Base-by-base conservation (phyloP, 163 green algal species). In the Prototheca wickerhamii region DNA sequence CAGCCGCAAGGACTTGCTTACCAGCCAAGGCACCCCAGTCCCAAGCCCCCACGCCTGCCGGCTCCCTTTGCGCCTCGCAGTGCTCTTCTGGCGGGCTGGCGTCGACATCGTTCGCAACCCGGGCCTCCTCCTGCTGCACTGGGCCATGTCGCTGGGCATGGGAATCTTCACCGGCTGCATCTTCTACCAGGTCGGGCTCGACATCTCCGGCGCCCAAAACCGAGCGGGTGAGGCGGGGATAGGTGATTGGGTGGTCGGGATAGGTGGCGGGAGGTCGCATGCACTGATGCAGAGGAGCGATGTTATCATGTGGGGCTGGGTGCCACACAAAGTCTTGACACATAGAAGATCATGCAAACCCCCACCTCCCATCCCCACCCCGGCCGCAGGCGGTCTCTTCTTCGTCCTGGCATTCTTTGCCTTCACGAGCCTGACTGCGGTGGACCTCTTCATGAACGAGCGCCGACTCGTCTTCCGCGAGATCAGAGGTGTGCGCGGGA, bases 351-450 rank as follows among this genome's bases (percentile, higher is more conserved):
- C 29, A 8, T 56, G 21, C 49, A 35, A 59, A 34, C 52, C 52
- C 30, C 26, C 4, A 18, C 52, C 52, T 34, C 18, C 52, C 52
- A 18, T 20, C 18, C 25, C 15, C 52, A n/a, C 15, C 26, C 7
- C 49, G 29, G n/a, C n/a, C n/a, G n/a, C 37, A 44, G 67, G 68
- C 25, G 70, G 42, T 37, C 33, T 72, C 35, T 90, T 90, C 61
- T 90, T 90, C 68, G 64, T 73, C 20, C 70, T 89, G 26, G 69
- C 66, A 18, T 82, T 89, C 37, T 79, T 86, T 31, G 80, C 77
- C 44, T 86, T 89, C 67, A 85, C 76, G 23, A 68, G 67, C 2
- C 65, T 88, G n/a, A 85, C 83, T 18, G 77, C 74, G 0, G 68
- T 86, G 29, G 83, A 90, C 64, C 58, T 76, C 25, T 64, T 90